A percentile compares a stretch with the other conserved stretches of the same genome.
These are phyloP conservation scores for Cenchrus purpureus DNA, from an alignment of 176 grass and related monocot species.

Conservation along the genomic window DNA sequence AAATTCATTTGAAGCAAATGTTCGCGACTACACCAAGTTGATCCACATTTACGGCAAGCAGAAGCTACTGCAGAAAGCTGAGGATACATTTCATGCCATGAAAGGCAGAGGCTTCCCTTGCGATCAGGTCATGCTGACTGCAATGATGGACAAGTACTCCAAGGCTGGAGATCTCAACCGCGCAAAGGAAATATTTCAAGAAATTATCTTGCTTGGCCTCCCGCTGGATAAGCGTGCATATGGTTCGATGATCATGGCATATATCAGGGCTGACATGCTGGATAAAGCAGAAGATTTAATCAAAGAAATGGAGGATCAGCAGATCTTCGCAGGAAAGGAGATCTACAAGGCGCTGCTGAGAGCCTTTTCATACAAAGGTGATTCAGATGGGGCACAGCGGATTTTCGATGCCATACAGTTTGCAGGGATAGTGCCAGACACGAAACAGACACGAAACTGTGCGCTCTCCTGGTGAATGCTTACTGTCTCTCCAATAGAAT, in stretches of 20 bases:
- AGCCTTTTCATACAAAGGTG: slow-evolving; percentile 67
- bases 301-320: slow-evolving; percentile 63
- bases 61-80: slow-evolving; percentile 71
- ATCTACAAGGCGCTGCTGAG: slow-evolving; percentile 91
- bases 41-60: slow-evolving; percentile 77
- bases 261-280: slow-evolving; percentile 76
- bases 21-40: slow-evolving; percentile 82
- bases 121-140: slow-evolving; percentile 71
- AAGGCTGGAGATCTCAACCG: slow-evolving; percentile 59
- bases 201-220: slow-evolving; percentile 70
- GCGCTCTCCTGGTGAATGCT: slow-evolving; percentile 80
- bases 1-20: slow-evolving; percentile 78
- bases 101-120: slow-evolving; percentile 71
- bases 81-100: slow-evolving; percentile 66
- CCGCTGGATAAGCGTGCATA: slow-evolving; percentile 72
- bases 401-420: slow-evolving; percentile 75
- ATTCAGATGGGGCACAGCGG: slow-evolving; percentile 71
- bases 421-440: slow-evolving; percentile 72
- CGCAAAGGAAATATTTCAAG: slow-evolving; percentile 59
- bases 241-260: slow-evolving; percentile 92
- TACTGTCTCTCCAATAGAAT: slow-evolving; percentile 61
- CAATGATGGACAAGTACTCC: slow-evolving; percentile 66
- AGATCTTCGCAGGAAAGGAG: slow-evolving; percentile 71
- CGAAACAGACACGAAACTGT: too few relatives aligned
- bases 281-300: slow-evolving; percentile 60